Evolutionary conservation across 345 rosid genomes (phyloP).

Genomic region (Corchorus olitorius): DNA sequence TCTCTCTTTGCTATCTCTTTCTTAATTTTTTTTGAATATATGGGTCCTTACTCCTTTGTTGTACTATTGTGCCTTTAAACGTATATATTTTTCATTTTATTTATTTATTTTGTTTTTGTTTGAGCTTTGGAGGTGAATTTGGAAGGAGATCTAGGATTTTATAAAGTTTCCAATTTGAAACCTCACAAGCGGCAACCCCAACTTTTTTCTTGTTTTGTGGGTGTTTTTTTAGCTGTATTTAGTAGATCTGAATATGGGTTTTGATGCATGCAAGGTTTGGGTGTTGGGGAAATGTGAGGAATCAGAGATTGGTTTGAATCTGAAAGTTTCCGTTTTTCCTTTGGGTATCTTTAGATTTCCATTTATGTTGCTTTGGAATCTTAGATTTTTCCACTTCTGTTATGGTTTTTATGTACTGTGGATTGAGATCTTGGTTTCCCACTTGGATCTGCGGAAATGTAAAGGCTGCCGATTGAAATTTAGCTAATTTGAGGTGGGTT

Average conservation of each 20-base stretch:
- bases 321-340: constrained; percentile 13
- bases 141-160: constrained; percentile 29
- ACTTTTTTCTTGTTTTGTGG: not conserved
- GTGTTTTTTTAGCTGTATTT: not conserved
- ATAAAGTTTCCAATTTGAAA: constrained; percentile 22
- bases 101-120: not conserved
- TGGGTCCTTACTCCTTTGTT: constrained; percentile 44
- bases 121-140: constrained; percentile 21
- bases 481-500: not conserved
- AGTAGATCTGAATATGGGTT: constrained; percentile 41
- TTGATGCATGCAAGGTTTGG: constrained; percentile 22
- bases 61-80: constrained; percentile 37
- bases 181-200: not conserved
- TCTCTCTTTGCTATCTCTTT: constrained; percentile 46
- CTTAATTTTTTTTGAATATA: constrained; percentile 58
- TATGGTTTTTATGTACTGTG: not conserved
- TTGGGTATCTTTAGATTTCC: constrained; percentile 24
- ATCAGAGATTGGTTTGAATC: constrained; percentile 18
- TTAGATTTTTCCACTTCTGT: constrained; percentile 13
- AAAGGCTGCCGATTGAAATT: not conserved
- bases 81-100: not conserved
- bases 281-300: constrained; percentile 20
- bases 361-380: constrained; percentile 8
- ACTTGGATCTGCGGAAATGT: constrained; percentile 30
- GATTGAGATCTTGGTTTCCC: constrained; percentile 15